Evolutionary conservation across 306 rosid species (phyloP).

Genomic region (Begonia masoniana): DNA sequence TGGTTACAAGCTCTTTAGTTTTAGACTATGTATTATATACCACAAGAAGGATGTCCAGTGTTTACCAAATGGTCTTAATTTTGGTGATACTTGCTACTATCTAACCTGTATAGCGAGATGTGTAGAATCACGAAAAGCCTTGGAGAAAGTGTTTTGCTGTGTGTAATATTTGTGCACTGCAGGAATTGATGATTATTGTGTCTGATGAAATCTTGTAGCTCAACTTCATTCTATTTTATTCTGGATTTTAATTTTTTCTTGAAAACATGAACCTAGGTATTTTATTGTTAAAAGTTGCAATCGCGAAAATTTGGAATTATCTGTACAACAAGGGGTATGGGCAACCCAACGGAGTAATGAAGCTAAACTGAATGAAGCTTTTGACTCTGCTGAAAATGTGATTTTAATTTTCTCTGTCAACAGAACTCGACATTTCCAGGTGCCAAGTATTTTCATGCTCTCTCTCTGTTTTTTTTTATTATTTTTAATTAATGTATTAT

Average conservation of each 20-base stretch:
- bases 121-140: too few species aligned
- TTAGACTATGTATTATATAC: too few species aligned
- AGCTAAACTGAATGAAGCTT: constrained; percentile 95
- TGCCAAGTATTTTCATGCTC: constrained; percentile 6
- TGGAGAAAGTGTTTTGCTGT: too few species aligned
- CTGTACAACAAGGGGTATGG: constrained; percentile 99
- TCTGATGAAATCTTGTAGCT: too few species aligned
- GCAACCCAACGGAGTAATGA: constrained; percentile 99
- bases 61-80: too few species aligned
- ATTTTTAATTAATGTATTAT: neutral
- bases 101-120: too few species aligned
- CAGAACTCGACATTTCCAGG: constrained; percentile 99
- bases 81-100: too few species aligned
- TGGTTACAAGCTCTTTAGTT: too few species aligned
- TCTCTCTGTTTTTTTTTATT: neutral
- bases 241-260: constrained; percentile 27
- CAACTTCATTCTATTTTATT: neutral
- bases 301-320: constrained; percentile 97
- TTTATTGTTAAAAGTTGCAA: constrained; percentile 99
- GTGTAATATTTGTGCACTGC: too few species aligned
- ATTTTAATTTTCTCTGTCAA: constrained; percentile 95
- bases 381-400: constrained; percentile 89
- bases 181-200: too few species aligned
- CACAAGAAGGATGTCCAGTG: too few species aligned
- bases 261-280: constrained; percentile 60